Conservation (phyloP, 1,284 basidiomycete genomes). For the Moesziomyces parantarcticus region DNA sequence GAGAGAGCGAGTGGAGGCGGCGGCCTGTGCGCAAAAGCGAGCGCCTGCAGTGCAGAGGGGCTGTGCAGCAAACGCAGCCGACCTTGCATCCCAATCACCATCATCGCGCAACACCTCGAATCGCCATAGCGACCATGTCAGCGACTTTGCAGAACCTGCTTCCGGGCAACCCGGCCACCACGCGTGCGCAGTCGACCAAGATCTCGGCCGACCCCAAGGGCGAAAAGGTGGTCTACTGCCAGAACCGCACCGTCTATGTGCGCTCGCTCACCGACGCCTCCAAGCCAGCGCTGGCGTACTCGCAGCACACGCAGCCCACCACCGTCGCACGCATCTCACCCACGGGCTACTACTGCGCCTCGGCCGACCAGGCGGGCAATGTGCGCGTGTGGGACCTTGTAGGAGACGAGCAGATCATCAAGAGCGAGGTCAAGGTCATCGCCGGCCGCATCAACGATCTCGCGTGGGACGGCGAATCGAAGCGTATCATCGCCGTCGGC, state of each 20-base stretch:
- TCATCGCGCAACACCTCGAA: constrained; percentile 1
- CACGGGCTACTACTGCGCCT: constrained; percentile 94
- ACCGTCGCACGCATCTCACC: constrained; percentile 93
- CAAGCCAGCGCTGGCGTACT: constrained; percentile 71
- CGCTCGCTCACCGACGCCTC: constrained; percentile 69
- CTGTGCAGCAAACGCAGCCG: not conserved
- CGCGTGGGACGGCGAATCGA: constrained; percentile 91
- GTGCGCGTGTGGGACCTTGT: constrained; percentile 92
- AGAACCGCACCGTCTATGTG: constrained; percentile 79
- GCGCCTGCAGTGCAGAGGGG: not conserved
- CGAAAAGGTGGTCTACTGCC: constrained; percentile 81
- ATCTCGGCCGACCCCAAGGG: constrained; percentile 78
- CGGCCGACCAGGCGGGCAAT: constrained; percentile 68
- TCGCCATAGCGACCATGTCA: constrained; percentile 34
- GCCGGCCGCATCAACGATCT: constrained; percentile 90
- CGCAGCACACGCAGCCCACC: constrained; percentile 83
- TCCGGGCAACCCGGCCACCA: constrained; percentile 60
- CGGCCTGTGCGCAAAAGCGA: too few relatives aligned
- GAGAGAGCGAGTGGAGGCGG: not conserved
- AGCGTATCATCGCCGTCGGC: constrained; percentile 94
- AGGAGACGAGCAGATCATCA: constrained; percentile 85
- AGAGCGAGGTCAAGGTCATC: constrained; percentile 77
- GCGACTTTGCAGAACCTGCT: constrained; percentile 31
- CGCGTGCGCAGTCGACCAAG: constrained; percentile 80
- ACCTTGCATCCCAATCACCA: constrained; percentile 1